These are phyloP conservation scores for Uronychia binucleata DNA, from an alignment of 73 alveolate genomes.

Conservation along the genomic window DNA sequence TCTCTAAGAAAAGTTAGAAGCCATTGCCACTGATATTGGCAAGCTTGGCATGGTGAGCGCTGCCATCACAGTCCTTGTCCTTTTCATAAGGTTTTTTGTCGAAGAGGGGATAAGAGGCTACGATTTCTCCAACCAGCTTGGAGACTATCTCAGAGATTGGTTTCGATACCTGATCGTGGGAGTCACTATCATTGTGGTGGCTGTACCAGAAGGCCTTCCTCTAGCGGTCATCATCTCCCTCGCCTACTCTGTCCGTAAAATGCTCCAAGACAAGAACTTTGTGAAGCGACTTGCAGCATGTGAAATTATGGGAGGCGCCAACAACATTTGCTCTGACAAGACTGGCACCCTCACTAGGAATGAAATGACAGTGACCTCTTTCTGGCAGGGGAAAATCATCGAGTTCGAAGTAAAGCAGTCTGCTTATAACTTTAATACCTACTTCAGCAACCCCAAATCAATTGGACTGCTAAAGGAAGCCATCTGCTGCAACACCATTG, in stretches of 20 bases:
- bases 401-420: slow-evolving; percentile 22
- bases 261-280: slow-evolving; percentile 76
- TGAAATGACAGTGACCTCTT: slow-evolving; percentile 74
- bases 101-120: slow-evolving; percentile 28
- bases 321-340: slow-evolving; percentile 84
- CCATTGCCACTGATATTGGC: slow-evolving; percentile 84
- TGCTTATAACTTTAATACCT: slow-evolving; percentile 15
- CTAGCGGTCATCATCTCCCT: slow-evolving; percentile 79
- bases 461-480: slow-evolving; percentile 23
- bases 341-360: slow-evolving; percentile 87
- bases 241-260: slow-evolving; percentile 81
- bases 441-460: slow-evolving; percentile 2
- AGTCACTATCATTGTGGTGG: slow-evolving; percentile 82
- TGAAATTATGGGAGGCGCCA: slow-evolving; percentile 95
- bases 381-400: slow-evolving; percentile 67
- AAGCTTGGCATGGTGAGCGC: slow-evolving; percentile 80
- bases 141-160: slow-evolving; percentile 57
- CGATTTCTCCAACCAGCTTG: slow-evolving; percentile 12
- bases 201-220: slow-evolving; percentile 89
- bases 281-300: slow-evolving; percentile 87
- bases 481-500: slow-evolving; percentile 3
- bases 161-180: slow-evolving; percentile 78
- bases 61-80: slow-evolving; percentile 76
- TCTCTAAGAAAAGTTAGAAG: slow-evolving; percentile 71
- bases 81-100: slow-evolving; percentile 41